phyloP scores from a whole-genome alignment of 1,284 basidiomycete genomes.

The Coriolopsis trogii region DNA sequence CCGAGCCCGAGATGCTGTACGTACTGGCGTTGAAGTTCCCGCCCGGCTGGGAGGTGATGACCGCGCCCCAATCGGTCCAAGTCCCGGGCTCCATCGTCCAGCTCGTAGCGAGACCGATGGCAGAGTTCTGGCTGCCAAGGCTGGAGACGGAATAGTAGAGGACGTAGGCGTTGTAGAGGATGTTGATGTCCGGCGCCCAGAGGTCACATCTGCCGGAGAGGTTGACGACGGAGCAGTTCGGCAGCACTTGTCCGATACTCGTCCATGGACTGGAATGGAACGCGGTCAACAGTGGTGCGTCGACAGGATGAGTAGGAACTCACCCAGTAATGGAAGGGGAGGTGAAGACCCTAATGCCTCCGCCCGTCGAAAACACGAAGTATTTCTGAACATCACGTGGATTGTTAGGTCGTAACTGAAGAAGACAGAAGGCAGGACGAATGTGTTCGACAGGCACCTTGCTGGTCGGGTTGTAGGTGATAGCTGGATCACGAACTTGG shows the following conservation, averaged over 20 bases:
- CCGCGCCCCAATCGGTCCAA: conserved; percentile 36
- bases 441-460: no score
- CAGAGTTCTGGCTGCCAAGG: conserved; percentile 33
- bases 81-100: conserved; percentile 35
- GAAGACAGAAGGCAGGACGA: no score
- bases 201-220: not conserved
- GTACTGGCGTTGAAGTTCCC: conserved; percentile 34
- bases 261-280: conserved; percentile 13
- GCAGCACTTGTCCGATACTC: conserved; percentile 6
- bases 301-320: not conserved
- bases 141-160: conserved; percentile 36
- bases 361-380: conserved; percentile 6
- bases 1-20: not conserved
- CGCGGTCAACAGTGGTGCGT: not conserved
- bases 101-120: conserved; percentile 37
- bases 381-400: conserved; percentile 5
- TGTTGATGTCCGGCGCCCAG: conserved; percentile 18
- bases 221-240: conserved; percentile 10
- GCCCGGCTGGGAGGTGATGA: conserved; percentile 30
- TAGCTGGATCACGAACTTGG: conserved; percentile 2
- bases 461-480: conserved; percentile 4
- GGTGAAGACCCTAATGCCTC: not conserved
- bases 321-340: conserved; percentile 2
- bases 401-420: no score
- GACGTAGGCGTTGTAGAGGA: conserved; percentile 25